Base-by-base conservation (phyloP, 176 grass and related monocot species). In the Musa itinerans region DNA sequence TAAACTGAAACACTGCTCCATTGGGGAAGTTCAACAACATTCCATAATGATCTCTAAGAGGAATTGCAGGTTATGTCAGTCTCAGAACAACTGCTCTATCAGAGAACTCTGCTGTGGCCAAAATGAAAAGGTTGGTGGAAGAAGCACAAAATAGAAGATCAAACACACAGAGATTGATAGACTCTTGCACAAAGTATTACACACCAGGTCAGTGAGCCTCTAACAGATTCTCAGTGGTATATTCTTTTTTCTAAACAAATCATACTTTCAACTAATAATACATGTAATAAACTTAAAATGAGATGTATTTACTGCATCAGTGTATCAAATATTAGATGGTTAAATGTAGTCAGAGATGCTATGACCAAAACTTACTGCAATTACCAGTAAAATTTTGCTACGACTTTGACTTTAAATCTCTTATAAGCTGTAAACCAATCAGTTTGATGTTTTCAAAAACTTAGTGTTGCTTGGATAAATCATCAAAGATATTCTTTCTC, bases 41-140 rank as follows among this genome's bases (percentile, higher is more conserved):
- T 11, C 24, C 53, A 34, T 23, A 78, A 2, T 17, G 2, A 52
- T 16, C n/a, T 71, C 43, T 17, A 27, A 20, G 23, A 17, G 7
- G 25, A 20, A 16, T 72, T 78, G 21, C 78, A 92, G 89, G 92
- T 23, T 96, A 89, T 73, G 76, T 96, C 16, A 82, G 76, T 22
- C 70, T 92, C 19, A 84, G 75, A n/a, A 90, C 89, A 4, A 96
- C 53, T 0, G 81, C 87, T 21, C 14, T 88, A 2, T 75, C 81
- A 0, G 85, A 96, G 16, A 78, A 92, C 85, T 96, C 93, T 0
- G 88, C 89, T 29, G 85, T 90, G 67, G 87, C 89, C 0, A 96
- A 83, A 85, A 88, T 96, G 89, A 79, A 78, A n/a, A 84, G 81
- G 76, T 79, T 96, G 3, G 87, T 96, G 20, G 93, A 92, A 61